Conservation (phyloP, 2,329 filamentous ascomycete species). For the Domatiomyces globalis region DNA sequence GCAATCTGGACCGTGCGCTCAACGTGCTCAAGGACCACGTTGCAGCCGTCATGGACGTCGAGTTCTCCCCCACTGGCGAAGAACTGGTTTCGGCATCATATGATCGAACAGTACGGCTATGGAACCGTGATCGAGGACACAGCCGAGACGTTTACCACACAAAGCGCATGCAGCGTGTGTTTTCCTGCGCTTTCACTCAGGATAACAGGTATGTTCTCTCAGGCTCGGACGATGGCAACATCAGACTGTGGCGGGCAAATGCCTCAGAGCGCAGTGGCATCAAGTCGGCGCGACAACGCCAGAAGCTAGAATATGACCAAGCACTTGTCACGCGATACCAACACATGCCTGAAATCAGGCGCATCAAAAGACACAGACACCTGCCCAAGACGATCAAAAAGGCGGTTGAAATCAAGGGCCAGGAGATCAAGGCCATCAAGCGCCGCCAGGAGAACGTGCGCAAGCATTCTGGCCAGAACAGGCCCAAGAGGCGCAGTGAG, state of each 20-base stretch:
- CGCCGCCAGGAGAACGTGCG: constrained; percentile 85
- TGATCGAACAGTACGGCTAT: constrained; percentile 75
- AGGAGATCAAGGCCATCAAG: constrained; percentile 79
- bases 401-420: constrained; percentile 82
- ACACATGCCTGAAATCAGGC: constrained; percentile 90
- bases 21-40: constrained; percentile 88
- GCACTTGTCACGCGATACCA: constrained; percentile 69
- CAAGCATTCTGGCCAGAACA: constrained; percentile 75
- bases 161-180: constrained; percentile 93
- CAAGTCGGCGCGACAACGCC: constrained; percentile 69
- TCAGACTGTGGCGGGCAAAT: constrained; percentile 76
- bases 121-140: constrained; percentile 66
- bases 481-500: constrained; percentile 58
- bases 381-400: constrained; percentile 90
- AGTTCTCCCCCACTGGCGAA: constrained; percentile 87
- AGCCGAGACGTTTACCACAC: constrained; percentile 93
- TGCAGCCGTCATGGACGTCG: constrained; percentile 86
- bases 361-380: constrained; percentile 84
- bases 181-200: constrained; percentile 69
- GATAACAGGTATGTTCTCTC: constrained; percentile 82
- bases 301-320: constrained; percentile 83
- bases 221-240: constrained; percentile 86
- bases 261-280: constrained; percentile 72
- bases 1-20: constrained; percentile 71
- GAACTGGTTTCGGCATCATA: constrained; percentile 84